Percentiles rank a stretch among this genome's conserved stretches.
Evolutionary conservation across 371 early-diverging fungal genomes (phyloP).

Genomic region (Lichtheimia hyalospora): DNA sequence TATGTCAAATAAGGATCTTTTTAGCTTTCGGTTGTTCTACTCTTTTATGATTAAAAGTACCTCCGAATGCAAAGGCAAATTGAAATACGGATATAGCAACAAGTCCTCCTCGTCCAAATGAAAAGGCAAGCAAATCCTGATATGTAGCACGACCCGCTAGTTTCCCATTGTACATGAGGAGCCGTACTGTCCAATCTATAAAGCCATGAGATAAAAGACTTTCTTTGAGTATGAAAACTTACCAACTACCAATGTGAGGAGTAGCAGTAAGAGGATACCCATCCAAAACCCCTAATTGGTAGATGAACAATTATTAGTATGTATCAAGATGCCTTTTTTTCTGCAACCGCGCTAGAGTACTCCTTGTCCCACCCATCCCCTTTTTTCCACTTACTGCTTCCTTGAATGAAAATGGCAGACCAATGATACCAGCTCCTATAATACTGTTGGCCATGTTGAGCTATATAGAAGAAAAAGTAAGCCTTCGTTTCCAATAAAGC

Average conservation of each 20-base stretch:
- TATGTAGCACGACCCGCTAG: constrained; percentile 72
- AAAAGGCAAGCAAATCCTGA: constrained; percentile 73
- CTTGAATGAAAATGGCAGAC: constrained; percentile 62
- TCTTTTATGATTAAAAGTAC: constrained; percentile 27
- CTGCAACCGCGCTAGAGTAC: too few relatives aligned
- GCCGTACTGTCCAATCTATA: constrained; percentile 77
- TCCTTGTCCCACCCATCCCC: too few relatives aligned
- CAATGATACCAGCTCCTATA: constrained; percentile 75
- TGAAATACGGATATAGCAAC: constrained; percentile 75
- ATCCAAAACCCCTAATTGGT: constrained; percentile 52
- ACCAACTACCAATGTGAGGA: constrained; percentile 68
- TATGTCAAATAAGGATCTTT: constrained; percentile 14
- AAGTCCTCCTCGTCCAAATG: constrained; percentile 73
- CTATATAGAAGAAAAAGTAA: constrained; percentile 29
- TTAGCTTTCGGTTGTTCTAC: neutral
- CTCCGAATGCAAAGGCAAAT: constrained; percentile 83
- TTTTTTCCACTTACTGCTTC: constrained; percentile 45
- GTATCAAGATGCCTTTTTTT: too few relatives aligned
- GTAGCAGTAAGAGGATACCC: constrained; percentile 64
- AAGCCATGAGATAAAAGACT: neutral
- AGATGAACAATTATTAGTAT: too few relatives aligned
- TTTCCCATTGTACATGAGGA: constrained; percentile 70
- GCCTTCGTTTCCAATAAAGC: too few relatives aligned
- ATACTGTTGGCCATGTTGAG: constrained; percentile 80
- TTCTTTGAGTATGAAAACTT: constrained; percentile 13